These are phyloP conservation scores for Phaeosphaeriaceae sp. DNA, from an alignment of 2,329 filamentous ascomycete species.

Conservation along the genomic window DNA sequence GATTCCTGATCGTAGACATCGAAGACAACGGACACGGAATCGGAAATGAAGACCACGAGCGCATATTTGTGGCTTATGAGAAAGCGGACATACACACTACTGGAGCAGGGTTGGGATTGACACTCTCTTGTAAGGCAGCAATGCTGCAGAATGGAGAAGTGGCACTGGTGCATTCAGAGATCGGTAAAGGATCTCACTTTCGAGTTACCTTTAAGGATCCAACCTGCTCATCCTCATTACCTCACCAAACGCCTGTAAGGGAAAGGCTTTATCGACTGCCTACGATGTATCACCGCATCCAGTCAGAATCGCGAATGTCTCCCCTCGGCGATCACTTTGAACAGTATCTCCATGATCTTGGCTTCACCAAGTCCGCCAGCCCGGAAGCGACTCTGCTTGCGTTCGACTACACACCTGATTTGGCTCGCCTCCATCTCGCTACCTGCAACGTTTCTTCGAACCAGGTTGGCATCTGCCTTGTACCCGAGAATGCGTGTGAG, in stretches of 20 bases:
- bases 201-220: conserved; percentile 41
- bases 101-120: conserved; percentile 55
- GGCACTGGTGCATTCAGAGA: conserved; percentile 46
- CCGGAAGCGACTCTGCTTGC: conserved; percentile 27
- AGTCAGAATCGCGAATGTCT: conserved; percentile 9
- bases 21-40: conserved; percentile 55
- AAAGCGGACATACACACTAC: conserved; percentile 50
- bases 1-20: conserved; percentile 50
- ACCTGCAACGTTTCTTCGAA: conserved; percentile 14
- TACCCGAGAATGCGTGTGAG: conserved; percentile 29
- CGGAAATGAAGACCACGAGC: conserved; percentile 39
- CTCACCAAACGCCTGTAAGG: conserved; percentile 11
- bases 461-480: conserved; percentile 38
- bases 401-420: conserved; percentile 32
- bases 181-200: conserved; percentile 53
- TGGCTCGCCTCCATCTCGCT: conserved; percentile 21
- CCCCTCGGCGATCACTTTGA: conserved; percentile 21
- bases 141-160: conserved; percentile 50
- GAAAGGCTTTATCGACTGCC: conserved; percentile 12
- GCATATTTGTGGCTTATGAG: conserved; percentile 56
- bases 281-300: conserved; percentile 16
- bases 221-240: conserved; percentile 30
- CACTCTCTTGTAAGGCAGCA: conserved; percentile 53
- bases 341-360: conserved; percentile 18
- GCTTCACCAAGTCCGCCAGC: conserved; percentile 17